Evolutionary conservation across 75 land plant genomes (phyloP), one percentile per base, ranked within the genome.

Genomic region (Selaginella tamariscina): DNA sequence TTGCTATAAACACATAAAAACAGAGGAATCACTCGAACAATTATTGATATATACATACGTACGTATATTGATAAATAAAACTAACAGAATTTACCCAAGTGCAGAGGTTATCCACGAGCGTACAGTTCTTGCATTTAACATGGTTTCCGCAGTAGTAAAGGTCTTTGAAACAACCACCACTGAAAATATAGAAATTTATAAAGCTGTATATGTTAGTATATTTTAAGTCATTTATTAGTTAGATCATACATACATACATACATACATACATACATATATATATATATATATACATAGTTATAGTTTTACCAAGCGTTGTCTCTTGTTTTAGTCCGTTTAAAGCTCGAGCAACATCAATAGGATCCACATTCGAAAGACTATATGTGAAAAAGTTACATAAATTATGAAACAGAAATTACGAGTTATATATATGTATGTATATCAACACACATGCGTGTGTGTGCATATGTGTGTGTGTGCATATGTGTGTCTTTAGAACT

Each of bases 281-380:
- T n/a, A n/a, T n/a, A n/a, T n/a, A n/a, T n/a, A n/a, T n/a, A n/a
- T n/a, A n/a, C n/a, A n/a, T n/a, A n/a, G n/a, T n/a, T n/a, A 39
- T 30, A 33, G 13, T 62, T 22, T 13, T 72, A 93, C 98, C 98
- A 24, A 94, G 63, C 2, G 98, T 94, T 20, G 96, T 94, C 71
- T 89, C 98, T 67, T 85, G 98, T 30, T 87, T 68, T 44, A 94
- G 72, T 0, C 88, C 98, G 39, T 77, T 68, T 18, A 87, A 80
- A 70, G 71, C 88, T 56, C 74, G 81, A 31, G 88, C 85, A 56
- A 90, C 98, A 77, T 94, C 96, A 68, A 89, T 72, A 9, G 98
- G 98, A 76, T 94, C 98, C 62, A 94, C 98, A 82, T 94, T 94
- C 24, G 98, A 89, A 56, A 94, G 88, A 57, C 98, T 93, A 83